Evolutionary conservation across 1,284 basidiomycete genomes (phyloP).

Genomic region (Austroboletus sp.): DNA sequence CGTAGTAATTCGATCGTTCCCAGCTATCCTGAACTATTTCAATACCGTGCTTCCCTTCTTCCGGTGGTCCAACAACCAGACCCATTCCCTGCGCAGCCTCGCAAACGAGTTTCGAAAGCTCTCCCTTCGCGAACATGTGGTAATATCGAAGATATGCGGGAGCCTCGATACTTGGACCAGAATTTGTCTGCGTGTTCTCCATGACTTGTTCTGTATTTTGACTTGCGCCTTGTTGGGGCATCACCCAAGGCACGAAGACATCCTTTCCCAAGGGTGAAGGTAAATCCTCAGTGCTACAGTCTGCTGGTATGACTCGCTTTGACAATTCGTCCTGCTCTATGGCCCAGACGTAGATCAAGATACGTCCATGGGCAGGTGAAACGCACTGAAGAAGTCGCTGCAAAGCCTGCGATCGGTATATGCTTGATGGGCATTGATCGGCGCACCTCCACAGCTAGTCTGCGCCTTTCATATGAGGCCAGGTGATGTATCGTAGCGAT

Average conservation of each 20-base stretch:
- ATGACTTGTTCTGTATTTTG: constrained; percentile 12
- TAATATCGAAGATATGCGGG: constrained; percentile 80
- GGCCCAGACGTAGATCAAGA: constrained; percentile 98
- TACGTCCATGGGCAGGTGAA: constrained; percentile 59
- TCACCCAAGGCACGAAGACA: constrained; percentile 71
- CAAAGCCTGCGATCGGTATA: constrained; percentile 3
- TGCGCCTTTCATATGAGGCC: constrained; percentile 67
- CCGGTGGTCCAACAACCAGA: constrained; percentile 42
- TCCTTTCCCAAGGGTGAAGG: constrained; percentile 40
- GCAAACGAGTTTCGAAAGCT: constrained; percentile 57
- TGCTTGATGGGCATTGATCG: neutral
- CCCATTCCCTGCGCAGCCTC: constrained; percentile 59
- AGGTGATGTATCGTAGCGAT: constrained; percentile 95
- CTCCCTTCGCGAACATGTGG: constrained; percentile 82
- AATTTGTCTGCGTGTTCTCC: neutral
- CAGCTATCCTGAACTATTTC: constrained; percentile 72
- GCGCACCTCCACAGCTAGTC: constrained; percentile 62
- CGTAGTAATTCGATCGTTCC: constrained; percentile 81
- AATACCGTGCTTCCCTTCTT: constrained; percentile 38
- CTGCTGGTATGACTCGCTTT: constrained; percentile 56
- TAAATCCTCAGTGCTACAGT: neutral
- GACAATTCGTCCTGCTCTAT: constrained; percentile 85
- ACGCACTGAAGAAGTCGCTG: constrained; percentile 65
- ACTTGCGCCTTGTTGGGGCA: constrained; percentile 28
- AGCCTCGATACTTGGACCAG: constrained; percentile 2